Evolutionary conservation across 345 rosid species (phyloP), one percentile per base, ranked within the genome.

Genomic region (Melaleuca alternifolia): DNA sequence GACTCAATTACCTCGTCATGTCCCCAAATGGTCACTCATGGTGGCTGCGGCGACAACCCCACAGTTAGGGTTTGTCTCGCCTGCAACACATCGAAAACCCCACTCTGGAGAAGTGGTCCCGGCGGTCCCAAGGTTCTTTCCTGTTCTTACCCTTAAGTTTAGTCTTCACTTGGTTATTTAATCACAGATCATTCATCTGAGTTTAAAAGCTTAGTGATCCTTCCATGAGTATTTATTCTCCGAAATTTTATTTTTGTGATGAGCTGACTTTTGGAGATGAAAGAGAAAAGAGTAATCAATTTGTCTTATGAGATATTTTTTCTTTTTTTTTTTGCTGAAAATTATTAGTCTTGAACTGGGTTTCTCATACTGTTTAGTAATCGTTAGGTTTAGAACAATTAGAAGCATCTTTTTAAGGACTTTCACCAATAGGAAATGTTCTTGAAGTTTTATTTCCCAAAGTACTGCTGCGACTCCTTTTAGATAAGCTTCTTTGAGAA

Each of bases 91-190:
- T 93, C 98, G 21, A 96, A 96, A 88, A 96, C 99, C 87, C 99
- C 99, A 87, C 96, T 96, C 85, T 96, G 99, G 99, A 91, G 99
- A 88, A 95, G 99, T 85, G 99, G 98, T 51, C 98, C 98, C 14
- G 89, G 92, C 90, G 99, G 99, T 79, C 99, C 99, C 54, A 96
- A 95, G 99, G 99, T 96, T 92, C 84, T 82, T 26, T n/a, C 41
- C 59, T 4, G 77, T 28, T 23, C 51, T 23, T 65, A 18, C 48
- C 41, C 50, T 88, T 76, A 26, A 24, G 7, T 84, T 23, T 13
- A 10, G 21, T 46, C 86, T 18, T 50, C 15, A 20, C n/a, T 11
- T 71, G 59, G 51, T 18, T 46, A 71, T 71, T 33, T 71, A 18
- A 71, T 71, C 48, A 37, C 48, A 18, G 79, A 18, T 37, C 79